phyloP scores from a whole-genome alignment of 768 basidiomycete genomes.

The Boletus rubroflammeus region DNA sequence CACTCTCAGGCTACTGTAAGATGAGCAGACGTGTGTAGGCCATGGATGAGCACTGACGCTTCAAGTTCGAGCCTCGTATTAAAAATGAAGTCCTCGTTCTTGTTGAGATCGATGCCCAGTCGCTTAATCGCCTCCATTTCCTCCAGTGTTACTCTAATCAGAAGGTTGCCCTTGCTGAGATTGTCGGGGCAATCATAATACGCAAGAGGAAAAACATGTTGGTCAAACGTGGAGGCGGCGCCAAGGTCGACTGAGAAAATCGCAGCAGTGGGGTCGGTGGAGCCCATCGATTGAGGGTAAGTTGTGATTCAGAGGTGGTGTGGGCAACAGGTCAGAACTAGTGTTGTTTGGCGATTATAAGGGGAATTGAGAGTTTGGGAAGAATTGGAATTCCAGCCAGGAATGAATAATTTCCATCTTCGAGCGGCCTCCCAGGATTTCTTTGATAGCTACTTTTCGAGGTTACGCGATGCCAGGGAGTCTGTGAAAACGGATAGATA shows the following conservation, averaged over 20 bases:
- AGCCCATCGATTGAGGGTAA: not conserved
- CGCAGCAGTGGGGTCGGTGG: not conserved
- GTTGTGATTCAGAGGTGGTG: not conserved
- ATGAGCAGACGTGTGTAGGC: not conserved
- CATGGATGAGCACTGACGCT: not conserved
- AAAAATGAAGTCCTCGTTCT: not conserved
- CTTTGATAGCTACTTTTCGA: not conserved
- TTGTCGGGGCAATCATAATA: not conserved
- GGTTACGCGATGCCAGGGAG: not conserved
- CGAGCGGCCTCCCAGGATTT: not conserved
- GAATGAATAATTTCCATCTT: not conserved
- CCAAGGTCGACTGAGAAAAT: conserved; percentile 4
- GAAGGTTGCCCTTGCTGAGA: not conserved
- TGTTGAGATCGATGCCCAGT: not conserved
- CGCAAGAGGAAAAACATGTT: not conserved
- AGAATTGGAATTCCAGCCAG: not conserved
- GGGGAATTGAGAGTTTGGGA: too few relatives aligned
- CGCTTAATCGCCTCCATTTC: not conserved
- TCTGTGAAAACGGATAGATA: not conserved
- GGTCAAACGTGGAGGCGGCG: not conserved
- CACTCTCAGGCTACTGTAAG: not conserved
- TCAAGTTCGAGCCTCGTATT: not conserved
- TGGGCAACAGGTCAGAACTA: not conserved
- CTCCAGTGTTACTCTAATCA: conserved; percentile 3
- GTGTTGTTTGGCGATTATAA: not conserved